Evolutionary conservation across 805 yeast genomes (phyloP).

Genomic region (Lipomyces sp.): DNA sequence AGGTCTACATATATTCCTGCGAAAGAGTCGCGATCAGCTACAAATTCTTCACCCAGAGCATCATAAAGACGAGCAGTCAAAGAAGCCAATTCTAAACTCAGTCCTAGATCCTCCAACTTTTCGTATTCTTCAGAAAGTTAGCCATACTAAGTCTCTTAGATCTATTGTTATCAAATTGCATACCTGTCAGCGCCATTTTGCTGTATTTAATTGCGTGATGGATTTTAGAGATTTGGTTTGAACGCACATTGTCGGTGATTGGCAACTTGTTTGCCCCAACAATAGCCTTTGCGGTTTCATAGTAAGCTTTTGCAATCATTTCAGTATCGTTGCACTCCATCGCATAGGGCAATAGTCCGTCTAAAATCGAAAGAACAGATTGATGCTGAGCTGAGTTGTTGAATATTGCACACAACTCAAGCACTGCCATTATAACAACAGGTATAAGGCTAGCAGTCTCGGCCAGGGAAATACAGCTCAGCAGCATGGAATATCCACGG

Average conservation of each 20-base stretch:
- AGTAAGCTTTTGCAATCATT: constrained; percentile 42
- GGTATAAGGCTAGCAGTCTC: constrained; percentile 47
- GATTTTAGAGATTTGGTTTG: neutral
- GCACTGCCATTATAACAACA: constrained; percentile 47
- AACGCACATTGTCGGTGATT: neutral
- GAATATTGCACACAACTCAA: constrained; percentile 48
- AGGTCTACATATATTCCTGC: too few species aligned
- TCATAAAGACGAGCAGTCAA: constrained; percentile 1
- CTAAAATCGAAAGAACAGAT: constrained; percentile 47
- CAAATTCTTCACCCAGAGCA: constrained; percentile 5
- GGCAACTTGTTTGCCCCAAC: constrained; percentile 17
- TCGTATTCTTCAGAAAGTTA: neutral
- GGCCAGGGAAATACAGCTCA: constrained; percentile 39
- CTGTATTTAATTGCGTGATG: constrained; percentile 18
- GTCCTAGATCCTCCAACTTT: constrained; percentile 10
- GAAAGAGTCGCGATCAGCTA: constrained; percentile 1
- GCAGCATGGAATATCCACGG: constrained; percentile 17
- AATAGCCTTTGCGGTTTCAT: constrained; percentile 37
- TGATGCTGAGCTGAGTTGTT: constrained; percentile 42
- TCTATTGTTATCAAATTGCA: neutral
- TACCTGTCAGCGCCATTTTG: constrained; percentile 12
- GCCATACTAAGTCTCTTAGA: neutral
- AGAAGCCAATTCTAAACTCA: constrained; percentile 3
- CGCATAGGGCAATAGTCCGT: constrained; percentile 46
- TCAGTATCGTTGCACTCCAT: constrained; percentile 43